Conservation (phyloP, 495 filamentous ascomycete genomes). For the Ramalina intermedia region DNA sequence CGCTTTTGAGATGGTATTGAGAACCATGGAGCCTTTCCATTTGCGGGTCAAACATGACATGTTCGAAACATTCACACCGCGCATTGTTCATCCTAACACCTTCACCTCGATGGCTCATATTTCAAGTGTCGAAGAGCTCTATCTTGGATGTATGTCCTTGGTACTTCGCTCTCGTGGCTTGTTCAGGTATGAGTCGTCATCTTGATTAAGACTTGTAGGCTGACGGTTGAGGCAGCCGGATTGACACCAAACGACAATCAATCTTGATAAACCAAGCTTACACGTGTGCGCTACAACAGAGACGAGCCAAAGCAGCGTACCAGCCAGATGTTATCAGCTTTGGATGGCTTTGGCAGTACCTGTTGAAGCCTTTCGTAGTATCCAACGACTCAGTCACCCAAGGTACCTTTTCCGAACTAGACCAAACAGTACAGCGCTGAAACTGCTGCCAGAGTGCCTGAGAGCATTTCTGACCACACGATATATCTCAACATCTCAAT, state of each 20-base stretch:
- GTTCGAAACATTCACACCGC: constrained; percentile 1
- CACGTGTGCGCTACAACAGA: constrained; percentile 7
- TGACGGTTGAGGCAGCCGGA: not conserved
- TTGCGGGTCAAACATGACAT: constrained; percentile 3
- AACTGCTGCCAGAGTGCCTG: constrained; percentile 1
- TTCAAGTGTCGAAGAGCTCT: not conserved
- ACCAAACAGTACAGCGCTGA: not conserved
- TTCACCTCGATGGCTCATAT: not conserved
- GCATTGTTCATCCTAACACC: not conserved
- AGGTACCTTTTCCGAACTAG: too few relatives aligned
- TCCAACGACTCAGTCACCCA: too few relatives aligned
- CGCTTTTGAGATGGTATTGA: not conserved
- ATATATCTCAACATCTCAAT: constrained; percentile 5
- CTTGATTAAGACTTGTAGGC: not conserved
- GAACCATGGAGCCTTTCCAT: constrained; percentile 7
- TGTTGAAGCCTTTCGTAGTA: not conserved
- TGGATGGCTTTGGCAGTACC: constrained; percentile 9
- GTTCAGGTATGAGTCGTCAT: not conserved
- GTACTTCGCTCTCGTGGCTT: not conserved
- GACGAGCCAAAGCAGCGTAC: not conserved
- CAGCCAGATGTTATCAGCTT: not conserved
- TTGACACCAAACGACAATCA: not conserved
- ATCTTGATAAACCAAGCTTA: constrained; percentile 8
- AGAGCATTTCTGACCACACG: constrained; percentile 3
- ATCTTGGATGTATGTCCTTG: constrained; percentile 4